These are phyloP conservation scores for Terfezia claveryi DNA, from an alignment of 495 filamentous ascomycete species.

Conservation along the genomic window DNA sequence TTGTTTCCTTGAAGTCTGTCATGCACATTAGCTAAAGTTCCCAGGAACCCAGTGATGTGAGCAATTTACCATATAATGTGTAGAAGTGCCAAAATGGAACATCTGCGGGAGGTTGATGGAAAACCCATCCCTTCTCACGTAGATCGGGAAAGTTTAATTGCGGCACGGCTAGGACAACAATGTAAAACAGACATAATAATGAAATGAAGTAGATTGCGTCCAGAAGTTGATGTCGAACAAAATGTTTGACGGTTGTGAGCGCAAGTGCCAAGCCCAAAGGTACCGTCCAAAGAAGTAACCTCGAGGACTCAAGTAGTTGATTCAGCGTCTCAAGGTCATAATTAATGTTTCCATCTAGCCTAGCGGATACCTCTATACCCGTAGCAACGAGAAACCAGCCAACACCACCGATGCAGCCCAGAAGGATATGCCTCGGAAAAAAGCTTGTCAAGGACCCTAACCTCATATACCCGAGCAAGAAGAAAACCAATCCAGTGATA, in stretches of 20 bases:
- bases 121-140: slow-evolving; percentile 65
- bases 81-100: slow-evolving; percentile 96
- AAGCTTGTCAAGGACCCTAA: slow-evolving; percentile 85
- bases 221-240: slow-evolving; percentile 55
- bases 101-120: slow-evolving; percentile 56
- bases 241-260: slow-evolving; percentile 51
- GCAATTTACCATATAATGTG: slow-evolving; percentile 56
- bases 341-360: slow-evolving; percentile 60
- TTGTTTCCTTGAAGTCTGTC: slow-evolving; percentile 45
- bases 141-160: slow-evolving; percentile 38
- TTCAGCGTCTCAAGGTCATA: slow-evolving; percentile 55
- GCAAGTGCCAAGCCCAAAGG: slow-evolving; percentile 55
- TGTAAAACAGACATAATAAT: slow-evolving; percentile 64
- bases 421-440: slow-evolving; percentile 87
- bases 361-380: slow-evolving; percentile 81
- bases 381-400: slow-evolving; percentile 90
- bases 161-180: slow-evolving; percentile 44
- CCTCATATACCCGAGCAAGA: slow-evolving; percentile 61
- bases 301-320: slow-evolving; percentile 46
- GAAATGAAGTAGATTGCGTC: slow-evolving; percentile 69
- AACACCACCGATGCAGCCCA: slow-evolving; percentile 91
- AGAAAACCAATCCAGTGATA: slow-evolving; percentile 77
- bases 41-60: neutral
- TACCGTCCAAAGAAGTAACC: slow-evolving; percentile 59
- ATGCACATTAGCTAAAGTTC: slow-evolving; percentile 12